Evolutionary conservation across 2,329 filamentous ascomycete species (phyloP), one percentile per base, ranked within the genome.

Genomic region (Aspergillus transmontanensis): DNA sequence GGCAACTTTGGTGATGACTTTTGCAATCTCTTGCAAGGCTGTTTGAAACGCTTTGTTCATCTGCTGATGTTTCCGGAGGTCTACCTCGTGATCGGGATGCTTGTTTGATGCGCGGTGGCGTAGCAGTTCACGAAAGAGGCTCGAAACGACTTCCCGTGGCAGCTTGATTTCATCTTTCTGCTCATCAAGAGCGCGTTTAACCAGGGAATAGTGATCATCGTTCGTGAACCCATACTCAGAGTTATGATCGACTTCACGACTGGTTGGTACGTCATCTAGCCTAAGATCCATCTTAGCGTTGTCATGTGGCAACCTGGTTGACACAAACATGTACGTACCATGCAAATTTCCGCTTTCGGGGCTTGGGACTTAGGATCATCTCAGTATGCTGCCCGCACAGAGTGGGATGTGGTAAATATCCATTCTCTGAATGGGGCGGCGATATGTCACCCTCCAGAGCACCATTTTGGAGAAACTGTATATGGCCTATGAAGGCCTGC

Each of bases 1-100:
- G n/a, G 51, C 51, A 36, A 55, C 51, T 36, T 55, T 55, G 9
- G 30, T 55, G 21, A 55, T 55, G n/a, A 55, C 51, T 23, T 55
- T 55, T 26, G 51, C 51, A 10, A 55, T 55, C 51, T 55, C 51
- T 30, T 55, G 51, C 5, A 55, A 19, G 3, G 51, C 51, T 4
- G 51, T 55, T 26, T 39, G 34, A 26, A 55, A 55, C 6, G 51
- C 51, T 39, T 55, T 55, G 39, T 55, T 55, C 30, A 23, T n/a
- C 30, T 55, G 51, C 16, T 55, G 51, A 26, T 55, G 51, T 21
- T 55, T 55, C 23, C 51, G 32, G 3, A 55, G 51, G 2, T 55
- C 51, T 7, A 55, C 34, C 32, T 55, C 51, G 14, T 39, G 51
- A 14, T 55, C 51, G 21, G 51, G 51, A 9, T 55, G 51, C 16